Conservation (phyloP, 345 rosid genomes). For the Dipteronia sinensis region DNA sequence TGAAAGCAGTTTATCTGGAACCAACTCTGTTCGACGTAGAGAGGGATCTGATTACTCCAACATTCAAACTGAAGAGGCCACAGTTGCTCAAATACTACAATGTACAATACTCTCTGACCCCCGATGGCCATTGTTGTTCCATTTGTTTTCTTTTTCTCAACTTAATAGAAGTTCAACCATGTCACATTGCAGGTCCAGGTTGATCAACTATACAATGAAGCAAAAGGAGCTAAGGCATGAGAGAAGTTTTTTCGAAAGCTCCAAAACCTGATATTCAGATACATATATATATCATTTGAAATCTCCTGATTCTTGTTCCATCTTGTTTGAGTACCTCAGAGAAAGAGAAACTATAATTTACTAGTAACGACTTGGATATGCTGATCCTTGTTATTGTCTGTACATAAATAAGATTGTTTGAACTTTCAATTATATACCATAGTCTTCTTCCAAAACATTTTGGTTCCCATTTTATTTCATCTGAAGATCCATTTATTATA, state of each 20-base stretch:
- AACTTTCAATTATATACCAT: neutral
- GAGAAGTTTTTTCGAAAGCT: conserved; percentile 7
- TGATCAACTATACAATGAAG: conserved; percentile 74
- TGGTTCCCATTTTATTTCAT: neutral
- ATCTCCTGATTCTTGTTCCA: neutral
- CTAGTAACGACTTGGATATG: neutral
- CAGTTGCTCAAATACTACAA: conserved; percentile 81
- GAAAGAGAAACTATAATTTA: neutral
- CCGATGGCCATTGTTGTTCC: too few relatives aligned
- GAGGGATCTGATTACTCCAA: conserved; percentile 84
- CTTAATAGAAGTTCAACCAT: neutral
- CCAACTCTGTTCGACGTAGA: conserved; percentile 79
- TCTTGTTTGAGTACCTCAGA: conserved; percentile 5
- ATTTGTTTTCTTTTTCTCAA: neutral
- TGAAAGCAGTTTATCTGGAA: conserved; percentile 83
- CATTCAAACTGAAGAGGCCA: conserved; percentile 90
- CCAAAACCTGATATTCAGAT: neutral
- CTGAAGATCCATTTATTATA: neutral
- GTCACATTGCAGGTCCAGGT: conserved; percentile 45
- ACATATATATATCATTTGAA: neutral
- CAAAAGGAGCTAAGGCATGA: conserved; percentile 58
- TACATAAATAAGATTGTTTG: conserved; percentile 21
- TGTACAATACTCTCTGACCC: conserved; percentile 33
- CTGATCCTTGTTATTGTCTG: conserved; percentile 11
- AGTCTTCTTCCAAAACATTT: neutral